Evolutionary conservation across 2,329 filamentous ascomycete genomes (phyloP), one percentile per base, ranked within the genome.

Genomic region (Calonectria naviculata): DNA sequence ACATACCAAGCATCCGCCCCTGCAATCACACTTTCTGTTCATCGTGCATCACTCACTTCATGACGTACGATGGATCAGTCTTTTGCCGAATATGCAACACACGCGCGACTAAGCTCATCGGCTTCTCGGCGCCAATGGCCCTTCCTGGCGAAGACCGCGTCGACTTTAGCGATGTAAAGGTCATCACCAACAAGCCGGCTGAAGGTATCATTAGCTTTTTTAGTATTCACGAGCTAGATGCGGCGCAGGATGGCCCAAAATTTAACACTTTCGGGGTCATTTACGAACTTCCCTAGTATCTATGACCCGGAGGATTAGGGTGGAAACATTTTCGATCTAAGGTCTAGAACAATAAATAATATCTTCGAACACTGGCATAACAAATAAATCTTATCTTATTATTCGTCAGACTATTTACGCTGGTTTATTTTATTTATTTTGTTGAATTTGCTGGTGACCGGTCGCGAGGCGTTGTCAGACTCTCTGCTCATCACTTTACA

Each of bases 71-170:
- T 10, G 34, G 49, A 4, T 29, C 42, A 4, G 36, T 68, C 5
- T 61, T 65, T 15, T 71, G 69, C 26, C 42, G 42, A 3, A 44
- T 71, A 24, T 71, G 69, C 52, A 68, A 61, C 17, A 54, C 52
- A 21, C 49, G 65, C 9, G 65, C 65, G 6, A 65, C 10, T 1
- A 68, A 65, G n/a, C 52, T 71, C 17, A 10, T 71, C 3, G 69
- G 65, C 52, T 71, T 71, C 54, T 68, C 65, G 5, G 69, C 69
- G 21, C 69, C 69, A 10, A 71, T 71, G 69, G 69, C 65, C 3
- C 65, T 71, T 8, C 69, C 65, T 10, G 69, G 69, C 9, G 28
- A 65, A 21, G 69, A 71, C 41, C 26, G 26, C 13, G 46, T 44
- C 46, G 66, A 68, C 49, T 60, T 66, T 17, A 63, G 60, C n/a